Evolutionary conservation across 345 rosid species (phyloP).

Genomic region (Gossypium ekmanianum): DNA sequence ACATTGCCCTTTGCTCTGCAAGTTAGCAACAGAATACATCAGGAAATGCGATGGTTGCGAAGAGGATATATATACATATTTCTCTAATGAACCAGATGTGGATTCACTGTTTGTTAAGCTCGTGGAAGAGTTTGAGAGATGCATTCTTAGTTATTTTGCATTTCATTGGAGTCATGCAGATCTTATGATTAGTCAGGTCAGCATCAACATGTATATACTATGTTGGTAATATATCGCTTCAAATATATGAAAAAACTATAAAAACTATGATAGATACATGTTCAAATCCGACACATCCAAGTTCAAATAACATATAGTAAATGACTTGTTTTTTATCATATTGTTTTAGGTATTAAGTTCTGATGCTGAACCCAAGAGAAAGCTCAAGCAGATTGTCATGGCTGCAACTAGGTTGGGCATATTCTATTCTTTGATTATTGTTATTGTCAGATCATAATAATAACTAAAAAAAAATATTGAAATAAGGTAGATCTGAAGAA

Average conservation of each 20-base stretch:
- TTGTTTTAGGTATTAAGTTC: constrained; percentile 54
- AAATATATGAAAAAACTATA: no score
- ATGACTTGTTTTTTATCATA: not conserved
- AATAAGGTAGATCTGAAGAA: no score
- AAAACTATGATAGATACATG: no score
- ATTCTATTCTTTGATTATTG: not conserved
- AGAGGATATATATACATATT: constrained; percentile 62
- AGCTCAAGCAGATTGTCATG: constrained; percentile 70
- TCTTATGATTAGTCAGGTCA: constrained; percentile 68
- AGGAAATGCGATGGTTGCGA: constrained; percentile 62
- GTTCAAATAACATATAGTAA: not conserved
- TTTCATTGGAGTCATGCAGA: constrained; percentile 81
- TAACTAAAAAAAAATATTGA: not conserved
- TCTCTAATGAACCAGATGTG: constrained; percentile 52
- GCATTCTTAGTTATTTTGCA: constrained; percentile 84
- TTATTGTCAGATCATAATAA: not conserved
- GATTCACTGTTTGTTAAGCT: constrained; percentile 78
- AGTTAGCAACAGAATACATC: constrained; percentile 78
- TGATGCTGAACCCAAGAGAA: constrained; percentile 66
- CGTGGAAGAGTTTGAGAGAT: constrained; percentile 89
- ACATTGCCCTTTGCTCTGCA: constrained; percentile 81
- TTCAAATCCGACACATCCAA: not conserved
- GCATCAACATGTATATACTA: not conserved
- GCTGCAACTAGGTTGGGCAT: constrained; percentile 70
- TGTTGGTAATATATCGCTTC: not conserved